Percentiles rank a stretch among this genome's conserved stretches.
These are phyloP conservation scores for Vitis hybrid DNA, from an alignment of 177 flowering plant genomes.

Conservation along the genomic window DNA sequence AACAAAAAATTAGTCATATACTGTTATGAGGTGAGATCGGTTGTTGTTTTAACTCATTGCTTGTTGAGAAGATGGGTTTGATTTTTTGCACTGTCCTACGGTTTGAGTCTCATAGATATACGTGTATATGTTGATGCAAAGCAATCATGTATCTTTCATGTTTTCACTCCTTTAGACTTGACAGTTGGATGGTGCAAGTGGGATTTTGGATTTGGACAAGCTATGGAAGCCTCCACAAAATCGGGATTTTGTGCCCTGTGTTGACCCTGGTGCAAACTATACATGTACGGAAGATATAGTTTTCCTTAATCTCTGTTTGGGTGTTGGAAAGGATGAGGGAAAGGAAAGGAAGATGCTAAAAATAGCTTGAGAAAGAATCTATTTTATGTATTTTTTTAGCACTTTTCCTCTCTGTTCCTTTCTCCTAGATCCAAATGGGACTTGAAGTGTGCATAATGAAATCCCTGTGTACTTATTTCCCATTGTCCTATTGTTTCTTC, in stretches of 20 bases:
- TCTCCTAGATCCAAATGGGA: not conserved
- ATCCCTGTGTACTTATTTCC: not conserved
- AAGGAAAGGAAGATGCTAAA: too few species aligned
- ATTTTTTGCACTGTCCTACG: not conserved
- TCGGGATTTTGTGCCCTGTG: conserved; percentile 69
- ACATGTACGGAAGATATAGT: conserved; percentile 39
- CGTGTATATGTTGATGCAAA: conserved; percentile 23
- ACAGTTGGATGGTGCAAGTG: conserved; percentile 71
- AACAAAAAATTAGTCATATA: not conserved
- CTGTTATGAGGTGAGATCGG: not conserved
- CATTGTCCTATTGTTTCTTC: conserved; percentile 23
- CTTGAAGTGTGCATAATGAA: not conserved
- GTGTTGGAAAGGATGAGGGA: too few species aligned
- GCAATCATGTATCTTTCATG: conserved; percentile 67
- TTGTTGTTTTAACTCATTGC: not conserved
- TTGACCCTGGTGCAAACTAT: conserved; percentile 53
- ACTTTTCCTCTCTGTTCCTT: too few species aligned
- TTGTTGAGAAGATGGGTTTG: too few species aligned
- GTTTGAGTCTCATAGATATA: conserved; percentile 7
- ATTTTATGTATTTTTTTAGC: too few species aligned
- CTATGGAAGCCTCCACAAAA: conserved; percentile 85
- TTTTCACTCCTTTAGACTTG: conserved; percentile 91
- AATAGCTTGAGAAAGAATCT: too few species aligned
- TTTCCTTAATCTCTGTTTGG: not conserved
- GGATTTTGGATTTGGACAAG: conserved; percentile 39